Percentiles rank a stretch among this genome's conserved stretches.
phyloP scores from a whole-genome alignment of 2,329 filamentous ascomycete genomes.

The Ophiocordyceps australis region DNA sequence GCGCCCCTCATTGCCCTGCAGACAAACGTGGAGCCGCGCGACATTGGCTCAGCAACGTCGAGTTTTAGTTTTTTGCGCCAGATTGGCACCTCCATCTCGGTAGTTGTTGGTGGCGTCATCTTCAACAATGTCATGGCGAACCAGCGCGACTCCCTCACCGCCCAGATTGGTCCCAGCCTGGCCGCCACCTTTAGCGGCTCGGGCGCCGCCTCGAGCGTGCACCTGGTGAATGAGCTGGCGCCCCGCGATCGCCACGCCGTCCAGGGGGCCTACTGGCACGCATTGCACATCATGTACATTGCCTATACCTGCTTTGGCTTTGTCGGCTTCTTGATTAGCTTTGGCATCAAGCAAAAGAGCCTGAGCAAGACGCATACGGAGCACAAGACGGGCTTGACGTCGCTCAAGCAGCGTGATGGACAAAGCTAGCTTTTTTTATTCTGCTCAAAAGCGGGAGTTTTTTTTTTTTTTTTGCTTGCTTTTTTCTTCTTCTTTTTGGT shows the following conservation, averaged over 20 bases:
- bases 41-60: constrained; percentile 51
- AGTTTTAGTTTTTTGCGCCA: constrained; percentile 52
- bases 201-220: constrained; percentile 41
- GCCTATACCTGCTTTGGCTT: constrained; percentile 32
- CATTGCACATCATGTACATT: constrained; percentile 37
- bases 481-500: background rate
- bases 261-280: constrained; percentile 26
- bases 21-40: constrained; percentile 37
- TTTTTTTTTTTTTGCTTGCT: no score
- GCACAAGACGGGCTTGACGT: constrained; percentile 37
- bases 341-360: constrained; percentile 27
- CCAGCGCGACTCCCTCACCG: constrained; percentile 26
- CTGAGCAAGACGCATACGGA: constrained; percentile 37
- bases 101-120: constrained; percentile 60
- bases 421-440: no score
- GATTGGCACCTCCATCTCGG: constrained; percentile 46
- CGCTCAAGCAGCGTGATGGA: constrained; percentile 16
- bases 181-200: constrained; percentile 36
- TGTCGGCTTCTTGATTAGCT: constrained; percentile 24
- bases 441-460: no score
- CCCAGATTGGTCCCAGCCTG: constrained; percentile 28
- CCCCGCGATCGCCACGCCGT: constrained; percentile 22
- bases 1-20: constrained; percentile 51
- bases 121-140: constrained; percentile 59
- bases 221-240: constrained; percentile 32